Conservation (phyloP, 1,139 yeast genomes). For the Pichia sp. region DNA sequence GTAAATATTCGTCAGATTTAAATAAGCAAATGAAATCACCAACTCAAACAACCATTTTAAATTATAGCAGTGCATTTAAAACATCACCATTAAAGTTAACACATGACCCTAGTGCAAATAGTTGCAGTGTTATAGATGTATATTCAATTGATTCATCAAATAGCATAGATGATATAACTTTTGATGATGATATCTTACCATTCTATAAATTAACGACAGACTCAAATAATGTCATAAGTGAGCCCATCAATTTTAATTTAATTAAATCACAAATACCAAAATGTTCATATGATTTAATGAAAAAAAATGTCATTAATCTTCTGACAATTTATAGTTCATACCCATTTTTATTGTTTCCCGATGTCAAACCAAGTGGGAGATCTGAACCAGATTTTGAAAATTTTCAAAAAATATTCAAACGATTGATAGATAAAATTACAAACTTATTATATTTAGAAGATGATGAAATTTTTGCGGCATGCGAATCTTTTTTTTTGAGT, state of each 20-base stretch:
- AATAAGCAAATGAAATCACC: background rate
- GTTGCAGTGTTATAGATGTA: background rate
- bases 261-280: conserved; percentile 2
- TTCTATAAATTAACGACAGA: background rate
- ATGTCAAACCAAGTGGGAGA: background rate
- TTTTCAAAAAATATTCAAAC: conserved; percentile 19
- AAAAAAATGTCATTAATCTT: conserved; percentile 20
- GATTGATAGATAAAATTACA: conserved; percentile 20
- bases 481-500: conserved; percentile 19
- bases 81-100: background rate
- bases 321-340: conserved; percentile 19
- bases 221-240: background rate
- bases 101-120: background rate
- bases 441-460: conserved; percentile 19
- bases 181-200: background rate
- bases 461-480: conserved; percentile 15
- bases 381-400: conserved; percentile 5
- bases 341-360: conserved; percentile 22
- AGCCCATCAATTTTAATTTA: background rate
- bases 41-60: background rate
- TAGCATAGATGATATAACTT: background rate
- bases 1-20: background rate
- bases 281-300: background rate
- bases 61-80: background rate
- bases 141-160: background rate